Percentiles rank a stretch among this genome's conserved stretches.
Evolutionary conservation across 148 eudicot species (phyloP).

Genomic region (Rhododendron vialii): DNA sequence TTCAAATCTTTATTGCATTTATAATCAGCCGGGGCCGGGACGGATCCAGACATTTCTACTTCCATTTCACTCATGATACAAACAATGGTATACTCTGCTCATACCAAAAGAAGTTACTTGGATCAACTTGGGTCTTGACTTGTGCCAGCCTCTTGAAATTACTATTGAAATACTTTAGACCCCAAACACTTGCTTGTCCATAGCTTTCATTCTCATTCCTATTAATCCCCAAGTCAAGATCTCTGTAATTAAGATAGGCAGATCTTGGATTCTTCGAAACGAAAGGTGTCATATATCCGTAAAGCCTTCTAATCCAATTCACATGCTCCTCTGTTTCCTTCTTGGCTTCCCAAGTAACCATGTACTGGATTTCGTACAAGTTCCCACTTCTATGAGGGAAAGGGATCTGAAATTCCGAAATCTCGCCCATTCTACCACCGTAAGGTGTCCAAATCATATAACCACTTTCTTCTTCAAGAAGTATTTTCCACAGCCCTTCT

Average conservation of each 20-base stretch:
- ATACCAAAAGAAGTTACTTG: too few species aligned
- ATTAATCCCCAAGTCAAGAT: constrained; percentile 8
- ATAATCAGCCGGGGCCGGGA: too few species aligned
- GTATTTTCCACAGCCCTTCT: constrained; percentile 5
- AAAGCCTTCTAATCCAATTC: constrained; percentile 8
- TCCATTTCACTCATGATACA: too few species aligned
- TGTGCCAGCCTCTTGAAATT: too few species aligned
- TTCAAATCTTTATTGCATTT: too few species aligned
- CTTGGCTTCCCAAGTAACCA: constrained; percentile 30
- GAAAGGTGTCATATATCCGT: constrained; percentile 24
- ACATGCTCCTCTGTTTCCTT: background rate
- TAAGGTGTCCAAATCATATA: constrained; percentile 29
- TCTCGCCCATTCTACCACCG: constrained; percentile 35
- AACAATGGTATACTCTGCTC: too few species aligned
- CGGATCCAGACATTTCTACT: too few species aligned
- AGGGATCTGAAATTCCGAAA: constrained; percentile 26
- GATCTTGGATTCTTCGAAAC: constrained; percentile 34
- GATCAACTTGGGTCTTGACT: too few species aligned
- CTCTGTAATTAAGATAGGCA: constrained; percentile 36
- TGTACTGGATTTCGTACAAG: constrained; percentile 27
- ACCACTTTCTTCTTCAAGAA: constrained; percentile 28
- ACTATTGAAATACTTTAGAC: too few species aligned
- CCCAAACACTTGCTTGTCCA: too few species aligned
- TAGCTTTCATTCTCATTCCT: too few species aligned
- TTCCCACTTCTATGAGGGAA: constrained; percentile 39